These are phyloP conservation scores for Naumovozyma baii DNA, from an alignment of 805 yeast species.

Conservation along the genomic window DNA sequence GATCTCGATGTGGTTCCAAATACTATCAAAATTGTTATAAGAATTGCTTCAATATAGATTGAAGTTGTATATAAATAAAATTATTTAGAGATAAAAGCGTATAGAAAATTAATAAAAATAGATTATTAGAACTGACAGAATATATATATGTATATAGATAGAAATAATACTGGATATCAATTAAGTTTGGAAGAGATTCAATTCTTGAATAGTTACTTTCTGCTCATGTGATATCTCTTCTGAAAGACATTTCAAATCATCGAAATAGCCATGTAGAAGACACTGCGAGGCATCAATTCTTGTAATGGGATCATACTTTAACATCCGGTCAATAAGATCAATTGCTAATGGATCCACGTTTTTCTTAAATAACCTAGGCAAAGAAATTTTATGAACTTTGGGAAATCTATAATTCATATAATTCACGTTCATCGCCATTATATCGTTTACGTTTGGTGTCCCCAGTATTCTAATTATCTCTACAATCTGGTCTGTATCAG, in stretches of 20 bases:
- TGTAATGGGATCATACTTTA: constrained; percentile 60
- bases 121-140: neutral
- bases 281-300: constrained; percentile 46
- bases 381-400: constrained; percentile 66
- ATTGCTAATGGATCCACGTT: constrained; percentile 38
- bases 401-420: constrained; percentile 97
- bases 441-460: constrained; percentile 42
- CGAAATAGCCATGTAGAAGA: constrained; percentile 72
- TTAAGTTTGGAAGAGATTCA: neutral
- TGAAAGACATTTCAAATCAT: constrained; percentile 51
- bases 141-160: neutral
- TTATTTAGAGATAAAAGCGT: too few relatives aligned
- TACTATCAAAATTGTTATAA: constrained; percentile 28
- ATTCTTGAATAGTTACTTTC: neutral
- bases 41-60: constrained; percentile 26
- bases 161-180: neutral
- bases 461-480: constrained; percentile 87
- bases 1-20: constrained; percentile 30
- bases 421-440: constrained; percentile 78
- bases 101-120: too few relatives aligned
- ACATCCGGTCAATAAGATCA: constrained; percentile 43
- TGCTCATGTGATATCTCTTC: neutral
- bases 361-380: constrained; percentile 51
- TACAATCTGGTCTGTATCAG: constrained; percentile 77
- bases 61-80: too few relatives aligned